phyloP scores from a whole-genome alignment of 1,284 basidiomycete species.

The Agroathelia rolfsii region DNA sequence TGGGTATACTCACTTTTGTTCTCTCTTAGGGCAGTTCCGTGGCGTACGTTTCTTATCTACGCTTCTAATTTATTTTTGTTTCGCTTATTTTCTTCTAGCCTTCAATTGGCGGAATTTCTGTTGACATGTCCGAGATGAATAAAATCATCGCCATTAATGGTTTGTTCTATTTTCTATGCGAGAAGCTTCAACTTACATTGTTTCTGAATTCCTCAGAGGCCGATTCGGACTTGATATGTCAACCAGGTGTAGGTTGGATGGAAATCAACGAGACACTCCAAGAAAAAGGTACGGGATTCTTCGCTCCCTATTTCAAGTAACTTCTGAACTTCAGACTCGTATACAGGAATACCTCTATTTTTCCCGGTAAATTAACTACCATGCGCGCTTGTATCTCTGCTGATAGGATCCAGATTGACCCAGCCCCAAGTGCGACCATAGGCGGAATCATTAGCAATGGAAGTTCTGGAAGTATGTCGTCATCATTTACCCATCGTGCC shows the following conservation, averaged over 20 bases:
- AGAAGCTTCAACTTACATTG: slow-evolving; percentile 3
- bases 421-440: slow-evolving; percentile 72
- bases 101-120: slow-evolving; percentile 63
- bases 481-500: background rate
- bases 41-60: slow-evolving; percentile 34
- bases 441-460: slow-evolving; percentile 90
- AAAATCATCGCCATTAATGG: slow-evolving; percentile 72
- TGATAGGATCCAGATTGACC: slow-evolving; percentile 48
- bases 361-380: slow-evolving; percentile 58
- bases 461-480: slow-evolving; percentile 60
- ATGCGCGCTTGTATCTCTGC: slow-evolving; percentile 3
- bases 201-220: slow-evolving; percentile 34
- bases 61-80: slow-evolving; percentile 5
- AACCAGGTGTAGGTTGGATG: slow-evolving; percentile 82
- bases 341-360: slow-evolving; percentile 64
- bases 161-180: slow-evolving; percentile 18
- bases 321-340: slow-evolving; percentile 1
- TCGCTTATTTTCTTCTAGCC: slow-evolving; percentile 23
- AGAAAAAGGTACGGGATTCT: slow-evolving; percentile 44
- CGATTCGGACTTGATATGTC: slow-evolving; percentile 76
- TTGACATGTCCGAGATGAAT: slow-evolving; percentile 84
- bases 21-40: slow-evolving; percentile 46
- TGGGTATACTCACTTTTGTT: slow-evolving; percentile 28
- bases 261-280: slow-evolving; percentile 72
- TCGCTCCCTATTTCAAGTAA: background rate